phyloP scores from a whole-genome alignment of 1,284 basidiomycete genomes.

The Sanguinoderma infundibulare region DNA sequence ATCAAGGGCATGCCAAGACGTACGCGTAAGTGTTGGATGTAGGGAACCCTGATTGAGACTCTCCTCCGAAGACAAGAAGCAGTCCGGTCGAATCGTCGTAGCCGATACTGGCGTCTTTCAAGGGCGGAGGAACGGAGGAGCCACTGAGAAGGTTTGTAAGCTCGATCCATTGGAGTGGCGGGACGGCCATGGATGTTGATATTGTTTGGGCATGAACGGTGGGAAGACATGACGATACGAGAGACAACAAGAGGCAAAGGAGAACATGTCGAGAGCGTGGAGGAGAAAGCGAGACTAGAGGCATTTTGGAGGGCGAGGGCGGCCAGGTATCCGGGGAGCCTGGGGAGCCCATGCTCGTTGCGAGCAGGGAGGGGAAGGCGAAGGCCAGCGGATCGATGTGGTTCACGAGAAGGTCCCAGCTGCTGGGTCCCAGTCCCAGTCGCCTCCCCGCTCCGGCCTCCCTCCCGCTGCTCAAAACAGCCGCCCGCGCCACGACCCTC shows the following conservation, averaged over 20 bases:
- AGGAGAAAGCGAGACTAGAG: constrained; percentile 2
- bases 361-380: constrained; percentile 28
- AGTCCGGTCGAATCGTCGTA: constrained; percentile 48
- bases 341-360: constrained; percentile 31
- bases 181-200: constrained; percentile 42
- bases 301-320: constrained; percentile 22
- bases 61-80: constrained; percentile 76
- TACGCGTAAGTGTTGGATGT: constrained; percentile 72
- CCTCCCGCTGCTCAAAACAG: constrained; percentile 3
- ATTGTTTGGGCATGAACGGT: constrained; percentile 34
- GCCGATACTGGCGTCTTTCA: constrained; percentile 75
- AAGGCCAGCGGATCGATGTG: constrained; percentile 28
- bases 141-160: constrained; percentile 59
- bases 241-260: constrained; percentile 30
- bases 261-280: constrained; percentile 22
- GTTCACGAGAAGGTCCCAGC: constrained; percentile 20
- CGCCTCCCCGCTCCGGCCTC: constrained; percentile 2
- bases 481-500: constrained; percentile 12
- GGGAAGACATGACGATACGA: constrained; percentile 29
- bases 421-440: constrained; percentile 18
- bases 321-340: constrained; percentile 9
- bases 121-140: constrained; percentile 54
- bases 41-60: constrained; percentile 65
- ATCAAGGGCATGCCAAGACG: constrained; percentile 31
- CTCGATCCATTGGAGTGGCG: constrained; percentile 68